Evolutionary conservation across 805 yeast genomes (phyloP), one percentile per base, ranked within the genome.

Genomic region (Wickerhamomyces xylosicus): DNA sequence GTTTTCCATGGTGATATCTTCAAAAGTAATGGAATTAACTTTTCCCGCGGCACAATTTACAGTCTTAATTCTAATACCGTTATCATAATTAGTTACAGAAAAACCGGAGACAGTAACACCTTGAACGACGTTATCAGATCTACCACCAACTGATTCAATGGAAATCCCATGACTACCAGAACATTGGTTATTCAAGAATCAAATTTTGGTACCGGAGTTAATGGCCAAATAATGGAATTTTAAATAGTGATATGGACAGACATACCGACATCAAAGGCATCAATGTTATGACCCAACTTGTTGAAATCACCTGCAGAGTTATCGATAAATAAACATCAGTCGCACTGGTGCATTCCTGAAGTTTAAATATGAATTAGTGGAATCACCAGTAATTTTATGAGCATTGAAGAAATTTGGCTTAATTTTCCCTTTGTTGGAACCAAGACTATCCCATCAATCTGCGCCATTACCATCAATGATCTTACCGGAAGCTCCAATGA

Each of bases 161-260:
- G 50, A 47, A 21, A 45, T 45, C 27, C 50, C 50, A 31, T 47
- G 49, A 31, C 46, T 46, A 36, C 45, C 45, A 19, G 39, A 41
- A 37, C 50, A 47, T 27, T 35, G 34, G 31, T 47, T 47, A 33
- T 37, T 41, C 21, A 19, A 15, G 37, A 47, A 45, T 16, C 34
- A 20, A 35, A 45, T 45, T 16, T 38, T 40, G 7, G 36, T 41
- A 37, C 49, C 49, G 14, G 49, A 43, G 31, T 47, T 43, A 10
- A 47, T 40, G 13, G 49, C 47, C 7, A 47, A 39, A 40, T 37
- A 5, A 32, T 40, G 19, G 38, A 38, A 36, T 38, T 38, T 21
- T 44, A 33, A 29, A 44, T 42, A 9, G 33, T 25, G n/a, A 42
- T 40, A 33, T 28, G 32, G 19, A 19, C 31, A 17, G 46, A 39